These are phyloP conservation scores for Stephanodiscus minutulus DNA, from an alignment of 108 stramenopile species.

Conservation along the genomic window DNA sequence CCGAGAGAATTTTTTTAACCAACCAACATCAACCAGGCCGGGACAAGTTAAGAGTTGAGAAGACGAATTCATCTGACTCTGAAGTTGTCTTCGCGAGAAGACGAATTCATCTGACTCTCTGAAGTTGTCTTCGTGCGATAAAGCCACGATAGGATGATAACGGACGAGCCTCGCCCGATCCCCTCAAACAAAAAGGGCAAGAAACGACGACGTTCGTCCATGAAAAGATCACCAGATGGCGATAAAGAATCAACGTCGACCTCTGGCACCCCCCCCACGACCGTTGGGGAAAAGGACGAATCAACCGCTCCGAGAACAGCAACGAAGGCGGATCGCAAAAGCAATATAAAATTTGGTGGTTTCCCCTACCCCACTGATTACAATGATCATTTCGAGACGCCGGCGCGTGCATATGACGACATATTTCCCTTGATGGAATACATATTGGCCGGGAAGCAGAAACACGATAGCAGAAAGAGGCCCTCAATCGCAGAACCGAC, in stretches of 20 bases:
- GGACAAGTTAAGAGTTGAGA: too few relatives aligned
- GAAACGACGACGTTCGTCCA: not conserved
- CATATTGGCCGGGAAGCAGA: not conserved
- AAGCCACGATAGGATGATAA: not conserved
- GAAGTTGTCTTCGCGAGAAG: too few relatives aligned
- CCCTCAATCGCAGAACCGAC: conserved; percentile 19
- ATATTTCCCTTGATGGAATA: conserved; percentile 21
- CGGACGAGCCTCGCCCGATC: not conserved
- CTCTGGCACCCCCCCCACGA: not conserved
- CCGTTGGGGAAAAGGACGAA: not conserved
- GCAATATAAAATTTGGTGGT: not conserved
- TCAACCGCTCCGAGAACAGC: not conserved
- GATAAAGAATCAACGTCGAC: not conserved
- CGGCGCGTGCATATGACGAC: conserved; percentile 14
- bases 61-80: too few relatives aligned
- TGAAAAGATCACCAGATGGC: not conserved
- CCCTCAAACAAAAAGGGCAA: conserved; percentile 4
- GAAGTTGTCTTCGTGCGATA: too few relatives aligned
- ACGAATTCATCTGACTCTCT: too few relatives aligned
- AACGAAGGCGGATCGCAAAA: not conserved
- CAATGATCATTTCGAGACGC: conserved; percentile 11
- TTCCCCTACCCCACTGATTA: conserved; percentile 9
- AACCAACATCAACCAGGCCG: too few relatives aligned
- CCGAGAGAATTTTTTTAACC: too few relatives aligned
- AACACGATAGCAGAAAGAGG: conserved; percentile 6